Base-by-base conservation (phyloP, 129 eudicot genomes). In the sunflower (Helianthus annuus) region DNA sequence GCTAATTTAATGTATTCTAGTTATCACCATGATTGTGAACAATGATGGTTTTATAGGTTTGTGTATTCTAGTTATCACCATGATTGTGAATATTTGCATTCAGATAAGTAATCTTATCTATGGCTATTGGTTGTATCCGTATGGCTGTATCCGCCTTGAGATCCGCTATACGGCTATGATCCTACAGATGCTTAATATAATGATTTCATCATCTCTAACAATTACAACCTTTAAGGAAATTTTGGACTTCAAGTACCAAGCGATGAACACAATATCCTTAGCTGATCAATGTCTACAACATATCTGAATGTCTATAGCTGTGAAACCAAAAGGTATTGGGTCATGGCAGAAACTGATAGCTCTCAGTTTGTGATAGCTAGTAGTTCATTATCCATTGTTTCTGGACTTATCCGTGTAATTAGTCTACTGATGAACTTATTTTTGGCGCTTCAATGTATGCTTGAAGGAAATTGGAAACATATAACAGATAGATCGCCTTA, bases 1-100 rank as follows among this genome's bases (percentile, higher is more conserved):
- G 81, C 64, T 7, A 80, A 80, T 49, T 48, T 80, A 40, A 46
- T 80, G 78, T 68, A 76, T 12, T 84, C 80, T 48, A 27, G 77
- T 46, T 5, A 61, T 74, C 32, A 84, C 89, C 15, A 34, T 74
- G 8, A 32, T 66, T 7, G 81, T 64, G 17, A 78, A 27, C 32
- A 27, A 27, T 27, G 32, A 27, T 27, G 2, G 2, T 2, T 27
- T 27, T 0, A 27, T 12, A 51, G 45, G 45, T 40, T 40, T 40
- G 45, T 40, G 46, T 42, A 42, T 42, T 42, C 10, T 66, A 6
- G 56, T 48, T 6, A 63, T 75, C 36, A 85, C 14, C 14, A 36
- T 74, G 10, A 34, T 66, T 9, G 81, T 66, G 22, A 78, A 81
- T 75, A 27, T 78, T 2, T 12, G 42, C 38, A 74, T 85, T 8